Evolutionary conservation across 345 rosid species (phyloP).

Genomic region (Acer campestre): DNA sequence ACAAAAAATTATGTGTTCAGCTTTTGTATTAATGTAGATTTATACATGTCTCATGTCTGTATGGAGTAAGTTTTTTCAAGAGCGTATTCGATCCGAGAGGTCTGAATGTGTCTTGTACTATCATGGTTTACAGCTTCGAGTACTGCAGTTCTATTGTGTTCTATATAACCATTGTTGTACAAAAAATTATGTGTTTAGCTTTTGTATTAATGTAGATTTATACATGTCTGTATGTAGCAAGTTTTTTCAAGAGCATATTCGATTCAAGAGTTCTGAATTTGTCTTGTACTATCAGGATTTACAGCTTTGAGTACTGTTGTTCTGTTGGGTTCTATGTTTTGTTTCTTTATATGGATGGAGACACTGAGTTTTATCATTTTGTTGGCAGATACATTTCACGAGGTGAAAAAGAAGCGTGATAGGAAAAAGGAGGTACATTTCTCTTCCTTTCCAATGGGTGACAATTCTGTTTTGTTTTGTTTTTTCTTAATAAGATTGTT

Average conservation of each 20-base stretch:
- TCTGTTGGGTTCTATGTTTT: not conserved
- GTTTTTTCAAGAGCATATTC: not conserved
- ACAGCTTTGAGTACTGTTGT: not conserved
- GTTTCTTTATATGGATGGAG: constrained; percentile 5
- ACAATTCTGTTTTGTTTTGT: not conserved
- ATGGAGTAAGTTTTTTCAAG: not conserved
- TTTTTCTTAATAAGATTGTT: not conserved
- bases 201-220: not conserved
- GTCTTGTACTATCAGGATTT: not conserved
- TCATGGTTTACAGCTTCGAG: not conserved
- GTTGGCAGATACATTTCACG: constrained; percentile 86
- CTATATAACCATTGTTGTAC: not conserved
- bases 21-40: not conserved
- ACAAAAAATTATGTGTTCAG: not conserved
- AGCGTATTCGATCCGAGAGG: not conserved
- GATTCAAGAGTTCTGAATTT: not conserved
- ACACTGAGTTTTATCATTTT: not conserved
- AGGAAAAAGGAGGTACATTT: constrained; percentile 66
- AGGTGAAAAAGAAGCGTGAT: constrained; percentile 73
- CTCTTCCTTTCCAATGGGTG: constrained; percentile 5
- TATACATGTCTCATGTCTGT: not conserved
- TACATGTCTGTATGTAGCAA: not conserved
- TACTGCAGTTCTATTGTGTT: too few species aligned
- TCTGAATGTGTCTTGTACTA: not conserved
- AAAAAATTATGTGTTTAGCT: not conserved